Base-by-base conservation (phyloP, 257 asterid genomes). In the Solanum bulbocastanum region DNA sequence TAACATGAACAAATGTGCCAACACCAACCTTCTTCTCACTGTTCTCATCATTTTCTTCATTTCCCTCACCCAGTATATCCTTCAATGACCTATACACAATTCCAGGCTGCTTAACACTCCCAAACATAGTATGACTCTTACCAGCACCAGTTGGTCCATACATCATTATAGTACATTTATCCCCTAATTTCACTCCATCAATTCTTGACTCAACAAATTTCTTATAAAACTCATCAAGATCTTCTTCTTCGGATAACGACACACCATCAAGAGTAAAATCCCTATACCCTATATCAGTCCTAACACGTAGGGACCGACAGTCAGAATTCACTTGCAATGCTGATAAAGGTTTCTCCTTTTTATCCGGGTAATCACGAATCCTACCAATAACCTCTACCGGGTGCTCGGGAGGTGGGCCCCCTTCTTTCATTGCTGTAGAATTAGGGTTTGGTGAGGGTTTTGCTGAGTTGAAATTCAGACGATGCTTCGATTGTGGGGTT, bases 141-240 rank as follows among this genome's bases (percentile, higher is more conserved):
- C 99, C 99, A 3, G 99, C 93, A 16, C 99, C 99, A 5, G 99
- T 95, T 3, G 98, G 99, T 1, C 99, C 99, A 60, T 97, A 97
- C 99, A 96, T 96, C 98, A 97, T 96, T 0, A 97, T 90, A 0
- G 99, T 96, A n/a, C 99, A 97, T 83, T 94, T 96, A 60, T 92
- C 96, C 36, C 99, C 99, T 85, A 93, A 18, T 85, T 93, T 96
- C 82, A 97, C 98, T 0, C 95, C 99, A 37, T 93, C 89, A 9
- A 97, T 93, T 87, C 99, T 92, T 0, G 98, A 95, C 62, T 93
- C 91, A 0, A 97, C 98, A 71, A 96, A 96, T 9, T 93, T 96
- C 91, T 79, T 90, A 37, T 97, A 97, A 33, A 97, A 97, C 22
- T 89, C 92, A 15, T 96, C 98, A 40, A 97, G 94, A 78, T 91